Conservation (phyloP, 176 grass and related monocot genomes). For the Cenchrus fungigraminus region DNA sequence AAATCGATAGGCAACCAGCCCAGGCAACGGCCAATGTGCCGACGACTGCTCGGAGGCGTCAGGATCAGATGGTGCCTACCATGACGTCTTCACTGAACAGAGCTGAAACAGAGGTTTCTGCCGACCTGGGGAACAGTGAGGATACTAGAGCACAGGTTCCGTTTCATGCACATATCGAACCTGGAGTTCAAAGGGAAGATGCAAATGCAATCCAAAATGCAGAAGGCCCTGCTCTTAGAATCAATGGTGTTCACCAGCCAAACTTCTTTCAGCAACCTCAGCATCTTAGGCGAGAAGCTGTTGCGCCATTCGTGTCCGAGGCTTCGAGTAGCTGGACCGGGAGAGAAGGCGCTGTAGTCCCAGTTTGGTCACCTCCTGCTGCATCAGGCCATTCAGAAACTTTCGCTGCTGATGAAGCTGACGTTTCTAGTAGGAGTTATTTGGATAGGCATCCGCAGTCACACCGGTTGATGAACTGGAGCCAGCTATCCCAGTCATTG, state of each 20-base stretch:
- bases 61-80: conserved; percentile 92
- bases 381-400: conserved; percentile 70
- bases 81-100: conserved; percentile 79
- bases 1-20: conserved; percentile 57
- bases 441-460: conserved; percentile 74
- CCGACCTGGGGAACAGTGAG: conserved; percentile 44
- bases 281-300: conserved; percentile 15
- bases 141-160: conserved; percentile 78
- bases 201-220: neutral
- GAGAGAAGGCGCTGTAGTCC: conserved; percentile 84
- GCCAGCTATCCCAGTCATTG: conserved; percentile 71
- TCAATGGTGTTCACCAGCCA: conserved; percentile 51
- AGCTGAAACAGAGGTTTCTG: conserved; percentile 72
- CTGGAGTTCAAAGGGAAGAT: conserved; percentile 32
- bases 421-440: conserved; percentile 67
- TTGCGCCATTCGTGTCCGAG: conserved; percentile 48
- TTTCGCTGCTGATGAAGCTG: conserved; percentile 60
- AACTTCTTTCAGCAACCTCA: conserved; percentile 39
- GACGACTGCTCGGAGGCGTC: conserved; percentile 47
- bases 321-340: conserved; percentile 80
- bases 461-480: conserved; percentile 79
- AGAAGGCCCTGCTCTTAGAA: conserved; percentile 27
- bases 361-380: conserved; percentile 80
- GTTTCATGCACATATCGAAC: conserved; percentile 32
- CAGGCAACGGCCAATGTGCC: conserved; percentile 44